phyloP scores from a whole-genome alignment of 257 asterid species.

The Solanum pennellii region DNA sequence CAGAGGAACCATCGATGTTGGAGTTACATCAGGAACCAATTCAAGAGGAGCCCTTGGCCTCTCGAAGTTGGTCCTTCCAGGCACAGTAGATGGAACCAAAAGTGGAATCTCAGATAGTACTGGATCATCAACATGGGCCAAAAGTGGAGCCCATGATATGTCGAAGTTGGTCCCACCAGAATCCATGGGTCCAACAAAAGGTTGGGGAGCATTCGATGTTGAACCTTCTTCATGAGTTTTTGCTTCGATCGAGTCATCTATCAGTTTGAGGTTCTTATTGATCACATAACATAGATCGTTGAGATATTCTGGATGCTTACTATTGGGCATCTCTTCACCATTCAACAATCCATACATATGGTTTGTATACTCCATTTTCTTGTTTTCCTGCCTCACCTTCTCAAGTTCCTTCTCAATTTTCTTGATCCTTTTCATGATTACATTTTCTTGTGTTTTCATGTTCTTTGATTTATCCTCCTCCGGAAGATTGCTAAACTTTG shows the following conservation, averaged over 20 bases:
- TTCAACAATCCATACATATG: neutral
- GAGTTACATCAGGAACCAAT: no score
- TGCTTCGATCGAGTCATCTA: neutral
- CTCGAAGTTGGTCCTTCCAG: no score
- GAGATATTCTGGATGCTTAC: neutral
- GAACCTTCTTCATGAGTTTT: neutral
- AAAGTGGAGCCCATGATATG: no score
- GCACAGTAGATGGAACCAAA: no score
- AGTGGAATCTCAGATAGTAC: no score
- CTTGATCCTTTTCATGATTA: neutral
- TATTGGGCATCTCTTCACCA: neutral
- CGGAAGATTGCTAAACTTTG: neutral
- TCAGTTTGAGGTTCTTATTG: neutral
- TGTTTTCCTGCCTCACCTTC: neutral
- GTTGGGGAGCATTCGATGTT: neutral
- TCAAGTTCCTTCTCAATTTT: neutral
- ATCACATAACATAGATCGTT: neutral
- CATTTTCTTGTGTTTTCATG: neutral
- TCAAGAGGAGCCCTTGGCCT: no score
- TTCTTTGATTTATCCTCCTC: neutral
- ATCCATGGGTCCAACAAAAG: accelerated
- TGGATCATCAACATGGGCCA: no score
- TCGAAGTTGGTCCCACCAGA: no score
- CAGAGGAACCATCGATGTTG: no score
- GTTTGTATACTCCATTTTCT: neutral